Evolutionary conservation across 2,329 filamentous ascomycete species (phyloP).

Genomic region (Fusarium liriodendri): DNA sequence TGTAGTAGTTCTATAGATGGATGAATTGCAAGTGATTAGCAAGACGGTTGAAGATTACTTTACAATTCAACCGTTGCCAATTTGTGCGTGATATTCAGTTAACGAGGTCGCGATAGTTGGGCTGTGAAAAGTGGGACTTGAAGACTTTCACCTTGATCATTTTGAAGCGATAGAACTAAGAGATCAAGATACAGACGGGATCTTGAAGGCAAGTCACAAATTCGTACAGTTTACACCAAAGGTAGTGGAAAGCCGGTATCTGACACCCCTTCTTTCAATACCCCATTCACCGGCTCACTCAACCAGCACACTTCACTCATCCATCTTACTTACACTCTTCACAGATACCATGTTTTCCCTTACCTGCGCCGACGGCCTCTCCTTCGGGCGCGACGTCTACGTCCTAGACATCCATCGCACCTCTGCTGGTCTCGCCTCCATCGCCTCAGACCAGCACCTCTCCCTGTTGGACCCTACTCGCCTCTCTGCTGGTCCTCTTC

Average conservation of each 20-base stretch:
- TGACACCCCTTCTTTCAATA: too few relatives aligned
- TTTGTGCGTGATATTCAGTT: constrained; percentile 42
- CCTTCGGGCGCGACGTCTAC: constrained; percentile 59
- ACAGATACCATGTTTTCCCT: constrained; percentile 48
- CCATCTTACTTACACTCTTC: constrained; percentile 8
- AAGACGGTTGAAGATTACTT: too few relatives aligned
- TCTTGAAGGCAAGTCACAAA: neutral
- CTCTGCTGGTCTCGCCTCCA: constrained; percentile 65
- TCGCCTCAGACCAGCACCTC: constrained; percentile 78
- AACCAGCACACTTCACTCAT: neutral
- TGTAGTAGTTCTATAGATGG: neutral
- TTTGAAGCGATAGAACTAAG: neutral
- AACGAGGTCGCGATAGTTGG: constrained; percentile 39
- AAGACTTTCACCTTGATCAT: constrained; percentile 33
- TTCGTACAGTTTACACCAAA: too few relatives aligned
- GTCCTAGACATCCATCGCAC: constrained; percentile 69
- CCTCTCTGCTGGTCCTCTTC: constrained; percentile 63
- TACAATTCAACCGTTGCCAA: neutral
- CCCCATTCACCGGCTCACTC: neutral
- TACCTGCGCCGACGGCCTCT: constrained; percentile 45
- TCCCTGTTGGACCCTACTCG: constrained; percentile 71
- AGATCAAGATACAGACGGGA: too few relatives aligned
- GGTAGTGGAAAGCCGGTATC: too few relatives aligned
- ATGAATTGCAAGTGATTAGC: too few relatives aligned
- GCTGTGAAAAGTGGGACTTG: constrained; percentile 35